These are phyloP conservation scores for Exophiala aquamarina DNA, from an alignment of 2,329 filamentous ascomycete species.

Conservation along the genomic window DNA sequence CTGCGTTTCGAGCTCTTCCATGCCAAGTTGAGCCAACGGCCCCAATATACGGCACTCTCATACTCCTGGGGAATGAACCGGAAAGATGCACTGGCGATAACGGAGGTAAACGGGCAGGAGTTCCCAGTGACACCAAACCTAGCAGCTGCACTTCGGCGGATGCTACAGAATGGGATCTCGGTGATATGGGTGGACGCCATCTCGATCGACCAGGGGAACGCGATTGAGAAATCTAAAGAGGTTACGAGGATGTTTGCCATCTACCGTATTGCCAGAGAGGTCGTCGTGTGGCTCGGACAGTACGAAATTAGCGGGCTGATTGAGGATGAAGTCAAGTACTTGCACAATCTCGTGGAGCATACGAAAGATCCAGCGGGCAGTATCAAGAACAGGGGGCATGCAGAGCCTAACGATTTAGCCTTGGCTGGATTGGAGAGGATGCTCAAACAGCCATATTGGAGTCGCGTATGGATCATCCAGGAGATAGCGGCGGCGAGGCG, in stretches of 20 bases:
- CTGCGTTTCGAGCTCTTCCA: slow-evolving; percentile 12
- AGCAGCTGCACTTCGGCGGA: slow-evolving; percentile 11
- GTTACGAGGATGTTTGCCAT: slow-evolving; percentile 20
- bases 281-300: slow-evolving; percentile 27
- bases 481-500: slow-evolving; percentile 21
- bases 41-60: slow-evolving; percentile 19
- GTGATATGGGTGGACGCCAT: slow-evolving; percentile 21
- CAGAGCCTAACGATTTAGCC: not conserved
- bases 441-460: slow-evolving; percentile 25
- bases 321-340: slow-evolving; percentile 12
- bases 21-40: slow-evolving; percentile 14
- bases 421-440: slow-evolving; percentile 16
- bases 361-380: too few relatives aligned
- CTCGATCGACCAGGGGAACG: slow-evolving; percentile 19
- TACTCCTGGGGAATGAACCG: slow-evolving; percentile 20
- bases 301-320: slow-evolving; percentile 5
- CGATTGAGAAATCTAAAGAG: slow-evolving; percentile 15
- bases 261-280: slow-evolving; percentile 22
- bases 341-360: slow-evolving; percentile 5
- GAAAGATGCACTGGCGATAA: not conserved
- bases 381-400: not conserved
- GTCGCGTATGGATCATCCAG: slow-evolving; percentile 29
- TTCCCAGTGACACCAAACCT: slow-evolving; percentile 12
- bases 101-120: slow-evolving; percentile 11
- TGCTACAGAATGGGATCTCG: slow-evolving; percentile 5